A percentile compares a stretch with the other conserved stretches of the same genome.
These are phyloP conservation scores for Quercus wislizeni DNA, from an alignment of 306 rosid species.

Conservation along the genomic window DNA sequence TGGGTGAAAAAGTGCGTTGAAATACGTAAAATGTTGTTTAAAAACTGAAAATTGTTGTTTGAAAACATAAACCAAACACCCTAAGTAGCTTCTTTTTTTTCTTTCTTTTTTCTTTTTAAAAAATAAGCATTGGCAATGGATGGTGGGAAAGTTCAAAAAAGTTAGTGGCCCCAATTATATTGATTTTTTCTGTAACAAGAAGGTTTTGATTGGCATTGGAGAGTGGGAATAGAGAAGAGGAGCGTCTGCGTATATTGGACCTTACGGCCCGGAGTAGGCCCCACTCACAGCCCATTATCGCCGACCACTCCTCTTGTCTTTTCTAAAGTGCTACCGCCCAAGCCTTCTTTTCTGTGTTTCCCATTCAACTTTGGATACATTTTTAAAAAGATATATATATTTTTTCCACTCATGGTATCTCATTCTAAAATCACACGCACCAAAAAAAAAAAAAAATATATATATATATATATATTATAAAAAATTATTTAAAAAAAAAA, in stretches of 20 bases:
- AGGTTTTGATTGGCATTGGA: neutral
- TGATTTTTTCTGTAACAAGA: neutral
- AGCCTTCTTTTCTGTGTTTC: neutral
- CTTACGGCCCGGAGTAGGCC: conserved; percentile 12
- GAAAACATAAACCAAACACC: too few relatives aligned
- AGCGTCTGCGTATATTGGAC: conserved; percentile 20
- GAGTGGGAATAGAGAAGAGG: conserved; percentile 1
- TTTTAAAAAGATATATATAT: neutral
- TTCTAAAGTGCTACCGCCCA: conserved; percentile 25
- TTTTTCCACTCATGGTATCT: neutral
- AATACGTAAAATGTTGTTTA: too few relatives aligned
- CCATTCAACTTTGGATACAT: neutral
- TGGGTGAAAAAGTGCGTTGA: too few relatives aligned
- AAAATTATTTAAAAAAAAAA: too few relatives aligned
- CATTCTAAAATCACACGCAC: too few relatives aligned
- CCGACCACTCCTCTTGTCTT: conserved; percentile 28
- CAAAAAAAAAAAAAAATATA: too few relatives aligned
- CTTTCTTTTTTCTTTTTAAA: neutral
- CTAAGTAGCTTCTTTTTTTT: neutral
- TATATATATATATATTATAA: too few relatives aligned
- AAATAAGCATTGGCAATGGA: neutral
- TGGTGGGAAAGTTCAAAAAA: neutral
- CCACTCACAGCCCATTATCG: conserved; percentile 34
- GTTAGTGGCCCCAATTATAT: neutral
- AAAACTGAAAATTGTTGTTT: too few relatives aligned